phyloP scores from a whole-genome alignment of 2,329 filamentous ascomycete species.

The Aspergillus awamori region DNA sequence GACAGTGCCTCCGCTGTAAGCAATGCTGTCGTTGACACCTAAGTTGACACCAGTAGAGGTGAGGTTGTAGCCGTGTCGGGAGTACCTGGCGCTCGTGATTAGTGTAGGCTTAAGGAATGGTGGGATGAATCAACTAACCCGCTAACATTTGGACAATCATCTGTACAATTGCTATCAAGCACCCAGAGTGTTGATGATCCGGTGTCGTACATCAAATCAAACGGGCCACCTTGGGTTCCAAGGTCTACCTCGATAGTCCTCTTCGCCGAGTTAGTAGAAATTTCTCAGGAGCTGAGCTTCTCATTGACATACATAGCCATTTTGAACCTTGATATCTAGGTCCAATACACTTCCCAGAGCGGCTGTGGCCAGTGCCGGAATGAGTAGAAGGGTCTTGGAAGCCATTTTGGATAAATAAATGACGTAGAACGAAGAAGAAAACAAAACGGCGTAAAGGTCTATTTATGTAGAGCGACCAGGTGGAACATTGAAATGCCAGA shows the following conservation, averaged over 20 bases:
- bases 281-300: neutral
- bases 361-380: neutral
- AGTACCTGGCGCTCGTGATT: neutral
- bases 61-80: neutral
- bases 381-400: neutral
- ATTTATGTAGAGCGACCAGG: too few relatives aligned
- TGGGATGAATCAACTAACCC: neutral
- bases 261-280: neutral
- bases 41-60: neutral
- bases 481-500: too few relatives aligned
- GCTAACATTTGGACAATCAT: neutral
- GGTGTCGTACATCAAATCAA: neutral
- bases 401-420: neutral
- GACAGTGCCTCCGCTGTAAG: neutral
- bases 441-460: too few relatives aligned
- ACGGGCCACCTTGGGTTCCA: neutral
- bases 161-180: neutral
- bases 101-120: neutral
- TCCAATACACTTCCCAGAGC: neutral
- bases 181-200: neutral
- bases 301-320: neutral
- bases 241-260: constrained; percentile 3
- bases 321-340: neutral
- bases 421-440: too few relatives aligned
- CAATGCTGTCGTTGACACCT: neutral